These are phyloP conservation scores for Sporothrix variecibatus DNA, from an alignment of 2,329 filamentous ascomycete genomes.

Conservation along the genomic window DNA sequence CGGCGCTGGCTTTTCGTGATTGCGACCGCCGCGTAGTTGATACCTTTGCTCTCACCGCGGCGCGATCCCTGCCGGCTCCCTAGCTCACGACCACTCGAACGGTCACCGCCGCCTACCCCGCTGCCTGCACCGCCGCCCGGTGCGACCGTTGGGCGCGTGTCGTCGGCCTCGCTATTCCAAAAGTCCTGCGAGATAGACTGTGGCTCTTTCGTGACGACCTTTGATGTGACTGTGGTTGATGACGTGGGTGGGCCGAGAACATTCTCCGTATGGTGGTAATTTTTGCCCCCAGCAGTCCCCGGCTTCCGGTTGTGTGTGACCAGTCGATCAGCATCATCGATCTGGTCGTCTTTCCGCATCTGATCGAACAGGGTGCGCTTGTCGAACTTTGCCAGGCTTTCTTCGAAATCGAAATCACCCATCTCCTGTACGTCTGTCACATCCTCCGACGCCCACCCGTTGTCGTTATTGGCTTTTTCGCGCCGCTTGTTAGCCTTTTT, in stretches of 20 bases:
- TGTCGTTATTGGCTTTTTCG: slow-evolving; percentile 51
- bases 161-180: slow-evolving; percentile 76
- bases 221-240: slow-evolving; percentile 37
- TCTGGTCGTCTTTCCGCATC: slow-evolving; percentile 82
- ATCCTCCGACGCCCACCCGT: slow-evolving; percentile 94
- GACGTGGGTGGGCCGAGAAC: slow-evolving; percentile 67
- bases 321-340: slow-evolving; percentile 87
- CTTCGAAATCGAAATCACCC: slow-evolving; percentile 92
- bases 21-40: slow-evolving; percentile 53
- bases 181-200: slow-evolving; percentile 49
- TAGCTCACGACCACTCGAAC: slow-evolving; percentile 52
- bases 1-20: slow-evolving; percentile 57
- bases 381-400: slow-evolving; percentile 89
- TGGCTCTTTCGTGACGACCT: slow-evolving; percentile 37
- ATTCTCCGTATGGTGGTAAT: slow-evolving; percentile 88
- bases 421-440: slow-evolving; percentile 91
- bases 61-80: slow-evolving; percentile 54
- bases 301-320: slow-evolving; percentile 83
- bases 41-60: slow-evolving; percentile 57
- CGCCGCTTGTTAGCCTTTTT: slow-evolving; percentile 57
- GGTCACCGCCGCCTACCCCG: slow-evolving; percentile 41
- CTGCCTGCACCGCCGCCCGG: not conserved
- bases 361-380: slow-evolving; percentile 90
- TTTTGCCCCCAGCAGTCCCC: slow-evolving; percentile 79
- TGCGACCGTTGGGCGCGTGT: slow-evolving; percentile 42